Base-by-base conservation (phyloP, 1,284 basidiomycete genomes). In the Pseudozyma tsukubaensis region DNA sequence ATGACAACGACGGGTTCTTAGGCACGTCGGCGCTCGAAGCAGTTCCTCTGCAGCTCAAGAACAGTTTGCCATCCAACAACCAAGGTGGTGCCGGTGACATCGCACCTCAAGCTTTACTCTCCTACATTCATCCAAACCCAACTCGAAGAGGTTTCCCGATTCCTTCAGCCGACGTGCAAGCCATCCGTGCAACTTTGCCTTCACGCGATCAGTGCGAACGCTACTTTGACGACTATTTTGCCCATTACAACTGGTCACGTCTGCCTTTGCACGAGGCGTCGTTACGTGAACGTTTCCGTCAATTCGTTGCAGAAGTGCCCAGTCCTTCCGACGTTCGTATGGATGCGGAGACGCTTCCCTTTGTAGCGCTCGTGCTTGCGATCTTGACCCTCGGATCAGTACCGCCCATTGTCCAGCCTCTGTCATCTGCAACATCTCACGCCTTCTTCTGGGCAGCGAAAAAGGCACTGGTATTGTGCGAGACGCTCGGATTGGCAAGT, bases 391-490 rank as follows among this genome's bases (percentile, higher is more conserved):
- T 75, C 13, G 72, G 72, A 4, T 61, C 57, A 1, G 72, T 75
- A 1, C 72, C 72, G 7, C 67, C 67, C 10, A 70, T 67, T 19
- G 72, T 71, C 11, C 72, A 75, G 36, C 72, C 72, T n/a, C 54
- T 75, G 7, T 67, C 72, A 13, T 66, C 67, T 7, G 63, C 63
- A 4, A 71, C 68, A 13, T 72, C 68, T 14, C 68, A 76, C 36
- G 58, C 73, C 4, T 69, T 76, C 51, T 76, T 76, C 48, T 76
- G 73, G 73, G 73, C 73, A 4, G 65, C 64, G 10, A 76, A 76
- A 8, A 76, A 76, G 52, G 73, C 69, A 18, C 56, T 76, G 7
- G 69, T 71, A 13, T 40, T 76, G 9, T 76, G 73, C 56, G 73
- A 76, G 47, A 71, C 64, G 44, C 50, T 76, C 13, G 73, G 73